Evolutionary conservation across 2,329 filamentous ascomycete genomes (phyloP).

Genomic region (Pestalotiopsis sp.): DNA sequence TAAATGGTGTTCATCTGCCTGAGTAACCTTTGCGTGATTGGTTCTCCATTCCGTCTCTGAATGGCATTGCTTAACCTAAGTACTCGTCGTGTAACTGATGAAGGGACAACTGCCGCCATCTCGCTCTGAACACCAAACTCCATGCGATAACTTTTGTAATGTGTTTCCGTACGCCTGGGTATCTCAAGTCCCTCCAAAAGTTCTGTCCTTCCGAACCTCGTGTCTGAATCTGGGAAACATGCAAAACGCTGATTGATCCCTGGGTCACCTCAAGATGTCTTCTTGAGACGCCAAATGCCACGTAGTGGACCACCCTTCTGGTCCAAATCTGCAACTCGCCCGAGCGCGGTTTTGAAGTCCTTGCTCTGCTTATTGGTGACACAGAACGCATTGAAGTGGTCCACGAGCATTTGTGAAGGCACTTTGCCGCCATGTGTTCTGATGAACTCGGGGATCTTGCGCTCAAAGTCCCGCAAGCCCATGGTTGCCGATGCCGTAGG

Average conservation of each 20-base stretch:
- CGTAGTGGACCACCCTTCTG: conserved; percentile 55
- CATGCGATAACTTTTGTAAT: too few relatives aligned
- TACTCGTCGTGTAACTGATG: too few relatives aligned
- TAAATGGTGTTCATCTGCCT: not conserved
- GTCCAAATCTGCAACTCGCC: conserved; percentile 74
- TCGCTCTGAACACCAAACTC: too few relatives aligned
- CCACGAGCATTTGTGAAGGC: conserved; percentile 82
- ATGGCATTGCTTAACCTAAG: not conserved
- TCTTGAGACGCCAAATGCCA: conserved; percentile 55
- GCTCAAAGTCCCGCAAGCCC: conserved; percentile 64
- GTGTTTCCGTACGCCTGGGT: too few relatives aligned
- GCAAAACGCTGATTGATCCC: not conserved
- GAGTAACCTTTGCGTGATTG: too few relatives aligned
- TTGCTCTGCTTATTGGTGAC: conserved; percentile 67
- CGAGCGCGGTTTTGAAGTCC: conserved; percentile 82
- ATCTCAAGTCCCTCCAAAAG: too few relatives aligned
- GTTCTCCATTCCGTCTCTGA: not conserved
- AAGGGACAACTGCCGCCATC: too few relatives aligned
- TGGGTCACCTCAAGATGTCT: not conserved
- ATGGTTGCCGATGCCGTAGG: conserved; percentile 48
- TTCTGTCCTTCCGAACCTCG: too few relatives aligned
- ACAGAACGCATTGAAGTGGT: conserved; percentile 86
- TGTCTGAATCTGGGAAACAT: too few relatives aligned
- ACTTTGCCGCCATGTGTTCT: conserved; percentile 75
- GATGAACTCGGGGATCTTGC: conserved; percentile 79